Evolutionary conservation across 768 basidiomycete species (phyloP).

Genomic region (Epithele typhae): DNA sequence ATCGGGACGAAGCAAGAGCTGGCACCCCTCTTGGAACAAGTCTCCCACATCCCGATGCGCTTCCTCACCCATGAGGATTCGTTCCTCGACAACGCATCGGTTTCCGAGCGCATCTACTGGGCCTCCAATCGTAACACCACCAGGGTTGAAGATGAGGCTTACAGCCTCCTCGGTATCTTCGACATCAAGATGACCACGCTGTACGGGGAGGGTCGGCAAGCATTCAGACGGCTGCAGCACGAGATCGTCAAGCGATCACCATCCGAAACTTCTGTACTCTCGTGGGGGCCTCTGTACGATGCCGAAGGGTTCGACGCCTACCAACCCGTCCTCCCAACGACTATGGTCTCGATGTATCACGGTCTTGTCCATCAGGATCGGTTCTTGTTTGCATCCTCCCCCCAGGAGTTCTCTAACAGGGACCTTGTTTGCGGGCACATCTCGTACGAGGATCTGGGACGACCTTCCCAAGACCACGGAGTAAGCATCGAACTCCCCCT

Average conservation of each 20-base stretch:
- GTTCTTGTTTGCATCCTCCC: too few species aligned
- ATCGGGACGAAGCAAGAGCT: not conserved
- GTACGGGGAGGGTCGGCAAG: constrained; percentile 4
- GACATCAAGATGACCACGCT: not conserved
- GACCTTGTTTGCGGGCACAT: too few species aligned
- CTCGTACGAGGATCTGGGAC: too few species aligned
- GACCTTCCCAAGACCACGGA: too few species aligned
- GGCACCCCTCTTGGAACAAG: not conserved
- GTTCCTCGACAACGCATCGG: not conserved
- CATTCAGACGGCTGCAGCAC: constrained; percentile 6
- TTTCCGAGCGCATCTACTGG: constrained; percentile 7
- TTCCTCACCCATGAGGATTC: not conserved
- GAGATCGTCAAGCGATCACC: constrained; percentile 5
- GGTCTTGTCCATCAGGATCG: too few species aligned
- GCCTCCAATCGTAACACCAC: constrained; percentile 1
- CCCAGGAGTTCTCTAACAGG: too few species aligned
- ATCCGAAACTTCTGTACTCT: too few species aligned
- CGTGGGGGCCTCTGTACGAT: too few species aligned
- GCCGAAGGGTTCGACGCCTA: too few species aligned
- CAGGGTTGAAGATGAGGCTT: constrained; percentile 7
- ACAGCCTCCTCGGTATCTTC: constrained; percentile 9
- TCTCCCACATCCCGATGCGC: not conserved
- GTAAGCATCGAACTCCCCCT: too few species aligned
- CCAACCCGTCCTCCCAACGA: too few species aligned
- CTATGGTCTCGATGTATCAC: too few species aligned